Base-by-base conservation (phyloP, 371 early-diverging fungal genomes). In the Mucor racemosus region DNA sequence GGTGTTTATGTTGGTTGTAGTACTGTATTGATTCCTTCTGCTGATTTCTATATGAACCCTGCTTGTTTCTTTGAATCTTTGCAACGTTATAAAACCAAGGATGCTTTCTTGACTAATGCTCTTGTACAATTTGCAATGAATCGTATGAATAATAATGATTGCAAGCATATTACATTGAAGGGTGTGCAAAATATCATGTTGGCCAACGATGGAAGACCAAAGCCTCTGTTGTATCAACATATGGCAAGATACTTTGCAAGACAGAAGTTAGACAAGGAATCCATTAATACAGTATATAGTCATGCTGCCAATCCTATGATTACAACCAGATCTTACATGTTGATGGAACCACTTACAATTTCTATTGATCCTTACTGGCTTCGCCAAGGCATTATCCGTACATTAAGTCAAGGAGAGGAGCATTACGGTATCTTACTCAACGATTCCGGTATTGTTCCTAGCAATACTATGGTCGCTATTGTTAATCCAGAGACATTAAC, bases 381-480 rank as follows among this genome's bases (percentile, higher is more conserved):
- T 60, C 82, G 92, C 17, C 82, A 86, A 8, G 92, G 92, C n/a
- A 76, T 81, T 55, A 78, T 93, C 15, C 82, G 84, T 21, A 77
- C 89, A 0, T 65, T 90, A 54, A 78, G 75, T 0, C 82, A 81
- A 11, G 81, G 80, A 50, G 84, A 90, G 21, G 86, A 88, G 54
- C 72, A 80, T 4, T 79, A 77, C 39, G 87, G 82, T 14, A 62
- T 94, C 31, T 64, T 88, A 62, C 69, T 95, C 36, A 89, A 93
- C 66, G 94, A 94, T 67, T 88, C 90, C 19, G 94, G 95, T 66
- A 92, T 86, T 68, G 90, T 92, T 0, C 82, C 88, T 10, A 87
- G 89, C 64, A 88, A 90, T 67, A 92, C 95, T 0, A 91, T 92
- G 78, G 86, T 93, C 5, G 95, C 94, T 21, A 92, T 95, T 64